Evolutionary conservation across 495 filamentous ascomycete species (phyloP), one percentile per base, ranked within the genome.

Genomic region (Aspergillus hancockii): DNA sequence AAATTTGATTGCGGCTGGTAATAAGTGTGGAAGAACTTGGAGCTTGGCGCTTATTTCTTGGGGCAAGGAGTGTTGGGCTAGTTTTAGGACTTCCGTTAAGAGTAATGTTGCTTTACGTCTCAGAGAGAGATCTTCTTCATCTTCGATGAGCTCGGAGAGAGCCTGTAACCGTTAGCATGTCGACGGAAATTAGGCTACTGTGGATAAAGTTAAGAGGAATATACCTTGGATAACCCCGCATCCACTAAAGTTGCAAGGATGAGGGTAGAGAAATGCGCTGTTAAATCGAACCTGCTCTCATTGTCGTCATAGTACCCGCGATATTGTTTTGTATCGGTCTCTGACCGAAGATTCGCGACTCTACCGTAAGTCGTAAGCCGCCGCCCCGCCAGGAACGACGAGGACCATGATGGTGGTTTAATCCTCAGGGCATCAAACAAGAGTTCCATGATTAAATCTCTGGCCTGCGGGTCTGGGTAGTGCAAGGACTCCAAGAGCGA

Each of bases 321-420:
- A 54, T 63, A 55, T 50, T 71, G 60, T 63, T 77, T 70, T 16
- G 74, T 63, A 19, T 86, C 83, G 2, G 77, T 60, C 57, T 88
- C 85, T 2, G 86, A 76, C 58, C 89, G 90, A n/a, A 98, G 79
- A 63, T 93, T 97, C 9, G 91, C 83, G 32, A 98, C 92, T 64
- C 95, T 83, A 16, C 92, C 92, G 71, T 98, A 98, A 0, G 91
- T 98, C 16, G 94, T 98, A 34, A 98, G 83, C 54, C 95, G 80
- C 62, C 94, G 83, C 8, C 95, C 94, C 38, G 95, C 94, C 47
- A 98, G 82, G 67, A 96, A 98, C 19, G 92, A 95, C 0, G 91
- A 91, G 25, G 93, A 93, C 95, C 95, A 98, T 0, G 92, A 93
- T 7, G 94, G 94, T 21, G 92, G 87, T 66, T 96, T 97, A 68